These are phyloP conservation scores for Rhizoclosmatium globosum DNA, from an alignment of 192 early-diverging fungal genomes.

Conservation along the genomic window DNA sequence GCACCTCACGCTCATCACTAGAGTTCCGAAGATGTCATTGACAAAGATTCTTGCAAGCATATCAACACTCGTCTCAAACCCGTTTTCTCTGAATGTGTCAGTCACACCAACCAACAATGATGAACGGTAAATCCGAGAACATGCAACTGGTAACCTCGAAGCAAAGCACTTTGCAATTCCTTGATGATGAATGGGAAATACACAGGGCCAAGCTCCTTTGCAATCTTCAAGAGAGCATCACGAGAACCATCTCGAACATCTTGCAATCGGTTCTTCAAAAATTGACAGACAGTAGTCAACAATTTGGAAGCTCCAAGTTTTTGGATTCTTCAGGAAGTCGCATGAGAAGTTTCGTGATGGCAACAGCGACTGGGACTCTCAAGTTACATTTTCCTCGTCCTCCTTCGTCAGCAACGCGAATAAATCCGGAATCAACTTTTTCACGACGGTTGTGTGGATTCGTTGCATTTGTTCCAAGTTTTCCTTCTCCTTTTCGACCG, in stretches of 20 bases:
- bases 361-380: constrained; percentile 87
- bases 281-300: constrained; percentile 86
- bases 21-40: constrained; percentile 93
- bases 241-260: constrained; percentile 86
- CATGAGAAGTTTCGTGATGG: constrained; percentile 84
- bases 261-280: constrained; percentile 81
- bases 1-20: constrained; percentile 89
- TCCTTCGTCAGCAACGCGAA: constrained; percentile 73
- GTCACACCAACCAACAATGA: constrained; percentile 77
- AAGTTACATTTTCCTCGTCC: constrained; percentile 77
- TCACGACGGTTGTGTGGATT: constrained; percentile 80
- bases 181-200: constrained; percentile 92
- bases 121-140: constrained; percentile 96
- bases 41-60: constrained; percentile 76
- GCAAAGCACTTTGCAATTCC: constrained; percentile 79
- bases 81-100: constrained; percentile 62
- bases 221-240: constrained; percentile 87
- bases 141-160: constrained; percentile 89
- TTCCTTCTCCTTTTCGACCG: constrained; percentile 38
- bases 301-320: constrained; percentile 86
- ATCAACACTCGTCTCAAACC: constrained; percentile 81
- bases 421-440: constrained; percentile 83
- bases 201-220: constrained; percentile 78
- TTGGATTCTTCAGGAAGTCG: constrained; percentile 79
- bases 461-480: constrained; percentile 34